Evolutionary conservation across 2,329 filamentous ascomycete genomes (phyloP).

Genomic region (Cytospora leucostoma): DNA sequence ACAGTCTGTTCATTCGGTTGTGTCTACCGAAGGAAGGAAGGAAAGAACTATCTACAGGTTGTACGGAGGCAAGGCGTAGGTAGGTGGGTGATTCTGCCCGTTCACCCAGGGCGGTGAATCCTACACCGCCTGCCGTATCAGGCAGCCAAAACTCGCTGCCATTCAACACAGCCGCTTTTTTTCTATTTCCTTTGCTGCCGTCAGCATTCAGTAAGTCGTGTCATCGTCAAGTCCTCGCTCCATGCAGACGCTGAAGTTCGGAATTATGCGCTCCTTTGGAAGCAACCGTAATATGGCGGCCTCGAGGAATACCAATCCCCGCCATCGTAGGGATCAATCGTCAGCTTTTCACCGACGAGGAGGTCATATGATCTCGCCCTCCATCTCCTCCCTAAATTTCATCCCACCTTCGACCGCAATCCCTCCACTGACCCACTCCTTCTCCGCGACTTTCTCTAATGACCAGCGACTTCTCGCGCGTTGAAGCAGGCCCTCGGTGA

Average conservation of each 20-base stretch:
- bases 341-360: slow-evolving; percentile 10
- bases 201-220: slow-evolving; percentile 10
- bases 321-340: neutral
- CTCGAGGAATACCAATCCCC: neutral
- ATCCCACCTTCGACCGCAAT: slow-evolving; percentile 68
- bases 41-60: too few relatives aligned
- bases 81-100: too few relatives aligned
- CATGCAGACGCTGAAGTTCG: slow-evolving; percentile 5
- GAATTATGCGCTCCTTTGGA: slow-evolving; percentile 7
- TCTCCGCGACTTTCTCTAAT: slow-evolving; percentile 70
- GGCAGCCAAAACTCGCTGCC: too few relatives aligned
- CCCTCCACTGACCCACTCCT: slow-evolving; percentile 75
- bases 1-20: too few relatives aligned
- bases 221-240: slow-evolving; percentile 16
- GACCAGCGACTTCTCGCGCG: slow-evolving; percentile 78
- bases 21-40: too few relatives aligned
- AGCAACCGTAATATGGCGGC: slow-evolving; percentile 4
- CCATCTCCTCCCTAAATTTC: slow-evolving; percentile 60
- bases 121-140: too few relatives aligned
- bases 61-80: too few relatives aligned
- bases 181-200: neutral
- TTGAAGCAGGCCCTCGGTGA: slow-evolving; percentile 82
- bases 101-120: too few relatives aligned
- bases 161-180: too few relatives aligned
- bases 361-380: slow-evolving; percentile 51